Evolutionary conservation across 148 eudicot species (phyloP), one percentile per base, ranked within the genome.

Genomic region (Heliamphora exappendiculata): DNA sequence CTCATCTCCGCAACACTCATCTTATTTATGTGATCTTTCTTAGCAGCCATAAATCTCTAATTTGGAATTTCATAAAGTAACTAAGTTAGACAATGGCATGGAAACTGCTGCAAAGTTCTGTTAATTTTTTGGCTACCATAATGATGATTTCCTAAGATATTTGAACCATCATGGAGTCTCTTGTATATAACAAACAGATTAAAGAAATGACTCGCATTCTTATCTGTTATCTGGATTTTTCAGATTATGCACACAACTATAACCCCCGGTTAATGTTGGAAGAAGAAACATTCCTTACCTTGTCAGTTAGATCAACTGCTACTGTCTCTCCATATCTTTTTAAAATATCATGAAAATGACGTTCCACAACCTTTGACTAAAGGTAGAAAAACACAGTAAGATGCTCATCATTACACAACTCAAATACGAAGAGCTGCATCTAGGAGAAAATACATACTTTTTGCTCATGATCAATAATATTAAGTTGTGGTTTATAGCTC

Each of bases 401-500:
- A 66, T 41, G 62, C 50, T 45, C 68, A 37, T 68, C 54, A 70
- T 22, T 20, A 17, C 31, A 51, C 33, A 65, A 20, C 44, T 44
- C 59, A 77, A 36, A 31, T 28, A 26, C 16, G 66, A 84, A 72
- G n/a, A 70, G 67, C 60, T 58, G 20, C 29, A 45, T 8, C 44
- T 26, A 12, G 54, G 55, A 77, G 26, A 49, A 79, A 62, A 69
- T 70, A 84, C 82, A 39, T 89, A 91, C 97, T 51, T 89, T 89
- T 55, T 92, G 86, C 75, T 87, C 91, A 81, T 95, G 97, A 53
- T 83, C 78, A 72, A 95, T 86, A 37, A 95, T 73, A 73, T 88
- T 86, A 63, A 95, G 90, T 41, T 80, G 94, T 55, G 99, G 99
- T 85, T 91, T 95, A 79, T 95, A 95, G 87, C 97, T 95, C 85